Evolutionary conservation across 2,329 filamentous ascomycete genomes (phyloP), one percentile per base, ranked within the genome.

Genomic region (Diaporthe sp.): DNA sequence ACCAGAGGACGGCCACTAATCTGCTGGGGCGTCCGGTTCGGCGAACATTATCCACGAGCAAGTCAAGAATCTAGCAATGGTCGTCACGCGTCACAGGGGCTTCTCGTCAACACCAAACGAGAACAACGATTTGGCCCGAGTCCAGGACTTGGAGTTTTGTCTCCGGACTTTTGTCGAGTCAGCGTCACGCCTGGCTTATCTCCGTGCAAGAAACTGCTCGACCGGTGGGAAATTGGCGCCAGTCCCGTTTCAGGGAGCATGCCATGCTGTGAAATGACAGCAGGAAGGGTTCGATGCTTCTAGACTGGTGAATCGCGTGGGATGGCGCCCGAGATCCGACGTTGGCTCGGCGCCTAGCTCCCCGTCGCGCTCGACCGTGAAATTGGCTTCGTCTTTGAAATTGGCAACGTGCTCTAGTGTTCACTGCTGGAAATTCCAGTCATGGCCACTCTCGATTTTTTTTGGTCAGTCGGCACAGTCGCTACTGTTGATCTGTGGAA

Each of bases 91-190:
- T n/a, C 9, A 28, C n/a, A 44, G 15, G 15, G 15, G 58, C 17
- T 28, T 19, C 9, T 49, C 31, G 28, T 68, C 31, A 68, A 39
- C 0, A 25, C n/a, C 62, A 68, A 39, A 68, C 22, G 13, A 22
- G 3, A 22, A 42, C 6, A 53, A 19, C 12, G 19, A 25, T 1
- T 68, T 31, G 10, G 51, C 2, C 31, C n/a, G 6, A 51, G 7
- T 7, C 44, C 9, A 37, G 3, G 19, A 9, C 12, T 9, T 4
- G 10, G 13, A 19, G 13, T 4, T 17, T 53, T 51, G 19, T 34
- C 19, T 19, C n/a, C 31, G 44, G 44, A 68, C 13, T 37, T 51
- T 68, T 51, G 62, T 68, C 62, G 62, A 68, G 62, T 68, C 46
- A 53, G 46, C 8, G 4, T 12, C 22, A 28, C 3, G 65, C 65